phyloP scores from a whole-genome alignment of 768 basidiomycete genomes.

The Baorangia bicolor region DNA sequence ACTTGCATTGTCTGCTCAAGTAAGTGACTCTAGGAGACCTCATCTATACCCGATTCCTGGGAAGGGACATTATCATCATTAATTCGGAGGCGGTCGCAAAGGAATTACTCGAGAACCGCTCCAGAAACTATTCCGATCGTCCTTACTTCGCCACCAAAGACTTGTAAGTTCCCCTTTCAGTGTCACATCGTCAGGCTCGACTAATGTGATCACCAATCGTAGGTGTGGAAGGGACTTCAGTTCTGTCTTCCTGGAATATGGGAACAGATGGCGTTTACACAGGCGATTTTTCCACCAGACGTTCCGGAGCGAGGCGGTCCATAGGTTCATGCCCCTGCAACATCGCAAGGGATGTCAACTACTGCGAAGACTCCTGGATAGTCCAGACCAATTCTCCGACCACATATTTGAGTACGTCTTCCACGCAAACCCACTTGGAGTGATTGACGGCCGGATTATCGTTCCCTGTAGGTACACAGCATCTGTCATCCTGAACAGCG shows the following conservation, averaged over 20 bases:
- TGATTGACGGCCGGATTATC: neutral
- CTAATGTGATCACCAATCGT: neutral
- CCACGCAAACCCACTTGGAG: neutral
- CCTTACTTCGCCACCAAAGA: slow-evolving; percentile 31
- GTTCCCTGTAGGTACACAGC: slow-evolving; percentile 14
- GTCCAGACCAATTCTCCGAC: slow-evolving; percentile 32
- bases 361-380: slow-evolving; percentile 33
- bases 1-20: neutral
- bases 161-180: neutral
- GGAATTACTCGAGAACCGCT: slow-evolving; percentile 49
- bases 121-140: slow-evolving; percentile 51
- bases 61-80: slow-evolving; percentile 45
- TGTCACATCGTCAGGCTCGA: neutral
- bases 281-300: slow-evolving; percentile 31
- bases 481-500: slow-evolving; percentile 19
- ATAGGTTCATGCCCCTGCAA: slow-evolving; percentile 31
- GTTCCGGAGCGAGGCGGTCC: slow-evolving; percentile 21
- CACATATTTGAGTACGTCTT: slow-evolving; percentile 35
- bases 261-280: slow-evolving; percentile 34
- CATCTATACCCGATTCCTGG: slow-evolving; percentile 47
- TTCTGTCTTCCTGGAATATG: slow-evolving; percentile 30
- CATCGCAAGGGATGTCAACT: slow-evolving; percentile 31
- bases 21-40: slow-evolving; percentile 36
- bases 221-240: slow-evolving; percentile 24
- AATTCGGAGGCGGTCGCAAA: slow-evolving; percentile 42